These are phyloP conservation scores for Xerocomus potaroensis DNA, from an alignment of 768 basidiomycete species.

Conservation along the genomic window DNA sequence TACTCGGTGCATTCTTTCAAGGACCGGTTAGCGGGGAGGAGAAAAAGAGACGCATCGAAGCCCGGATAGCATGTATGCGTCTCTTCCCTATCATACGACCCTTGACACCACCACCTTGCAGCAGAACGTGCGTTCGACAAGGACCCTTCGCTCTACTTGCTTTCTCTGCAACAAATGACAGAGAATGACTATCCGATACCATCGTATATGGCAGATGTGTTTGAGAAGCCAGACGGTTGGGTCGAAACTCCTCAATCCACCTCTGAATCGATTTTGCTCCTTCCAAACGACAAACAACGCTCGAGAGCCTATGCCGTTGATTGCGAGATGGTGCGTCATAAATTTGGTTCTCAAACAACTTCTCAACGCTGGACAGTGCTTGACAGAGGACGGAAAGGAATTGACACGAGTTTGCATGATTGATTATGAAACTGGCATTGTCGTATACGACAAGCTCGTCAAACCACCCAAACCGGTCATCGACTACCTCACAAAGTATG, in stretches of 20 bases:
- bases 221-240: conserved; percentile 68
- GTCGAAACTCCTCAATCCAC: conserved; percentile 66
- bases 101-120: conserved; percentile 25
- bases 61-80: conserved; percentile 35
- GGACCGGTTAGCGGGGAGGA: conserved; percentile 77
- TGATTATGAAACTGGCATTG: conserved; percentile 65
- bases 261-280: conserved; percentile 29
- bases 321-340: conserved; percentile 84
- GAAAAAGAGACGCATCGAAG: conserved; percentile 59
- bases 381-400: conserved; percentile 87
- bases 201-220: conserved; percentile 73
- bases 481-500: conserved; percentile 90
- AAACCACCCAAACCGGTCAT: conserved; percentile 79
- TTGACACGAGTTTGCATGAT: conserved; percentile 82
- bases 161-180: conserved; percentile 82
- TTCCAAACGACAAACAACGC: conserved; percentile 28
- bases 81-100: neutral
- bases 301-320: conserved; percentile 79
- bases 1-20: conserved; percentile 78
- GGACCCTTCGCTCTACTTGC: conserved; percentile 65
- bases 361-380: conserved; percentile 49
- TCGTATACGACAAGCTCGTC: conserved; percentile 86
- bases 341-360: neutral
- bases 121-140: conserved; percentile 59
- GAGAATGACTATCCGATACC: conserved; percentile 93